Evolutionary conservation across 2,329 filamentous ascomycete species (phyloP), one percentile per base, ranked within the genome.

Genomic region (Aureobasidium melanogenum): DNA sequence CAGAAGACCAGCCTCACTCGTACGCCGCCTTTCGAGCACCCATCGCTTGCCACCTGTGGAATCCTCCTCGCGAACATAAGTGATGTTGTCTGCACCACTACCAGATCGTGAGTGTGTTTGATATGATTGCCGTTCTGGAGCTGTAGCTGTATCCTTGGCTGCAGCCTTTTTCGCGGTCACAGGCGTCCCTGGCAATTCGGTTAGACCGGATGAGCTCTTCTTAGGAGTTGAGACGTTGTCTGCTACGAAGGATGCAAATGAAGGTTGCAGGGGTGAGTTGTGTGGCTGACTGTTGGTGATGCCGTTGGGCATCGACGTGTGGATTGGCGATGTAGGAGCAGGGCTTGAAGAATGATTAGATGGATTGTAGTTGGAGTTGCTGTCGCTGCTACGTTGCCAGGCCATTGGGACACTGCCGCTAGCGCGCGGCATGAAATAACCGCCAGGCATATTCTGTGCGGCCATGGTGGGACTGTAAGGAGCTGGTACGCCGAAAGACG

Each of bases 1-100:
- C 58, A 86, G 72, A 70, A 87, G 80, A 0, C 86, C 87, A 62
- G 77, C 80, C 67, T 89, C 86, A 0, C 79, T 84, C 2, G 85
- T 88, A 38, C 87, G 76, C 57, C 87, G 78, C 38, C 87, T 75
- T 72, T 91, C 88, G 66, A 90, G 75, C 8, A 90, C 82, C 88
- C 87, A 90, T 48, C 85, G 75, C 60, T 79, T 81, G 65, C 82
- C 81, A 1, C 80, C 82, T 9, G 79, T 79, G 2, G 82, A 78
- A 68, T 87, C 84, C 63, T 81, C 80, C 64, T 83, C 80, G n/a
- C 76, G 72, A 2, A 81, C 78, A 70, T 91, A 91, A 7, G 86
- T 86, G 36, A 91, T 84, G 64, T 85, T 88, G 66, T 89, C 87
- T 1, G 84, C 78, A 48, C 83, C 87, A 54, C 81, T 76, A 9